These are phyloP conservation scores for Eragrostis tef DNA, from an alignment of 202 grass and related monocot genomes.

Conservation along the genomic window DNA sequence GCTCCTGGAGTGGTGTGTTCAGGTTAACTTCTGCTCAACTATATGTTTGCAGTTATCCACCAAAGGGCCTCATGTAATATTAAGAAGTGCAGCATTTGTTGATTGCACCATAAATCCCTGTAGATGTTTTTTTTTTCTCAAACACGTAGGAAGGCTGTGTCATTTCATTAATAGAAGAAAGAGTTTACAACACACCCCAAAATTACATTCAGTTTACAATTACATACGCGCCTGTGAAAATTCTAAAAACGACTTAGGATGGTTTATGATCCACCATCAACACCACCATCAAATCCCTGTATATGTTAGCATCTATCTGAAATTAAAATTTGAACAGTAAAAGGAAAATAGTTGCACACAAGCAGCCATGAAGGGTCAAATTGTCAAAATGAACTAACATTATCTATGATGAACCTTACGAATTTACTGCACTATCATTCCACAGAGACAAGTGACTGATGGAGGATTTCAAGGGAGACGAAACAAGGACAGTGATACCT, in stretches of 20 bases:
- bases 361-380: background rate
- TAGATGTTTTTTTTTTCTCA: too few species aligned
- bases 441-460: slow-evolving; percentile 68
- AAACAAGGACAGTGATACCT: slow-evolving; percentile 85
- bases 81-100: background rate
- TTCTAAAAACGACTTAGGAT: too few species aligned
- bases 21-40: slow-evolving; percentile 48
- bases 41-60: slow-evolving; percentile 6
- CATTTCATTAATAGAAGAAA: too few species aligned
- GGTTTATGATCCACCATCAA: too few species aligned
- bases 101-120: background rate
- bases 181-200: too few species aligned
- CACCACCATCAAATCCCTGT: background rate
- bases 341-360: background rate
- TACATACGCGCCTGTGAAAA: too few species aligned
- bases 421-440: background rate
- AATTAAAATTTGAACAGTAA: background rate
- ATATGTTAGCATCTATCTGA: background rate
- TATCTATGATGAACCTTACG: background rate
- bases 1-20: slow-evolving; percentile 84
- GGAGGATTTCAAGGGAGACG: slow-evolving; percentile 88
- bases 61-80: background rate
- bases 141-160: too few species aligned
- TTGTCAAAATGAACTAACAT: background rate
- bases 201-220: too few species aligned